phyloP scores from a whole-genome alignment of 306 rosid species.

The Glycyrrhiza uralensis region DNA sequence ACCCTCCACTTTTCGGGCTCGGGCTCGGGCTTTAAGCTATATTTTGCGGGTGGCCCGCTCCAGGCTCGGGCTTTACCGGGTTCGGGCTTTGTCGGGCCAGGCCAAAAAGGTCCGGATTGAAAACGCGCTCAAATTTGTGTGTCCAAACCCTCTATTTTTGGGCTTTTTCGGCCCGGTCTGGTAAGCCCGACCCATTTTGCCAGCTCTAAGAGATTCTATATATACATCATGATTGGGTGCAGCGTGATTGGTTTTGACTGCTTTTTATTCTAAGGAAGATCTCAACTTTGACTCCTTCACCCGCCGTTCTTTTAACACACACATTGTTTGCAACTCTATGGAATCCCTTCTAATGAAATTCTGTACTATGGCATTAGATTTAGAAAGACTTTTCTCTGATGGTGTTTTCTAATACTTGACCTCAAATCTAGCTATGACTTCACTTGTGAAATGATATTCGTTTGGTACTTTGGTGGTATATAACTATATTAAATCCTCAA shows the following conservation, averaged over 20 bases:
- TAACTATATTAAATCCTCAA: not conserved
- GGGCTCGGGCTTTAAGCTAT: no score
- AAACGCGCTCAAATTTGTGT: no score
- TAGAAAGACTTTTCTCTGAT: not conserved
- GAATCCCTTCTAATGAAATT: conserved; percentile 16
- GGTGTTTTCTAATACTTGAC: not conserved
- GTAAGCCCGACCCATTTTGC: no score
- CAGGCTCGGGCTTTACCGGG: no score
- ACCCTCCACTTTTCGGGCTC: no score
- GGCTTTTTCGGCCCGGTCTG: no score
- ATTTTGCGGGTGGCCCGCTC: no score
- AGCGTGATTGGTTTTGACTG: conserved; percentile 76
- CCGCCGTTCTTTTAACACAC: not conserved
- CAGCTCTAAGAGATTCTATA: conserved; percentile 57
- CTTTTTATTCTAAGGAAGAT: conserved; percentile 54
- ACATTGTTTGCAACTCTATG: conserved; percentile 15
- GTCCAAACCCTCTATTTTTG: no score
- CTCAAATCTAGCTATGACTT: not conserved
- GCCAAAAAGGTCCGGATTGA: no score
- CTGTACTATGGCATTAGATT: conserved; percentile 11
- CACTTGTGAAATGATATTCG: not conserved
- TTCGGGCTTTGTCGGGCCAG: no score
- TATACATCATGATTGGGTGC: conserved; percentile 56
- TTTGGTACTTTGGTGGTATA: not conserved
- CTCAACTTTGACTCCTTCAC: conserved; percentile 53